Conservation (phyloP, 176 grass and related monocot genomes). For the Triticum aestivum region DNA sequence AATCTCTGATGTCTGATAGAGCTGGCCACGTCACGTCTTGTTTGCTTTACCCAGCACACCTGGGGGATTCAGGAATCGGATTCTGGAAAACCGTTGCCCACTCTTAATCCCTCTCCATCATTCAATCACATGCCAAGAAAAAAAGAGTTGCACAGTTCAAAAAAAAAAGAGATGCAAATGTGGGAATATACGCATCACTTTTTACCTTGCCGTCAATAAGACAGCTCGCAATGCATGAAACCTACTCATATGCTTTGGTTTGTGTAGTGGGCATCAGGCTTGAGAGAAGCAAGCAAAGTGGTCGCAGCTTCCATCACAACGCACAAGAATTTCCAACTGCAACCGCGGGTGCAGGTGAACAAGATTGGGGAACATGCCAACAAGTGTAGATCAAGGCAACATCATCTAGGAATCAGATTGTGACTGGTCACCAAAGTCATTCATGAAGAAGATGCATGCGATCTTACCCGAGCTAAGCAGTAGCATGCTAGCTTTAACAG, state of each 20-base stretch:
- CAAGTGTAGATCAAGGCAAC: slow-evolving; percentile 47
- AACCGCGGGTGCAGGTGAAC: slow-evolving; percentile 7
- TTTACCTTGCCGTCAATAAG: slow-evolving; percentile 31
- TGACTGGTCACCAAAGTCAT: slow-evolving; percentile 44
- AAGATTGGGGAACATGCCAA: slow-evolving; percentile 37
- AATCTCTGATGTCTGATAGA: too few relatives aligned
- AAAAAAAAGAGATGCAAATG: neutral
- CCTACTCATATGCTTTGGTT: slow-evolving; percentile 23
- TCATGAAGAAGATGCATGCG: slow-evolving; percentile 47
- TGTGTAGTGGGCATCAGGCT: slow-evolving; percentile 24
- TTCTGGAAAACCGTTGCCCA: slow-evolving; percentile 16
- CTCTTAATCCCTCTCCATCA: slow-evolving; percentile 2
- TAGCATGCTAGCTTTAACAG: slow-evolving; percentile 36
- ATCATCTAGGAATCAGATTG: slow-evolving; percentile 29
- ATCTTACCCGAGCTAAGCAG: slow-evolving; percentile 43
- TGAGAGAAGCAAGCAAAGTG: slow-evolving; percentile 23
- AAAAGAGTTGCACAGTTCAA: neutral
- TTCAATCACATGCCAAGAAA: slow-evolving; percentile 20
- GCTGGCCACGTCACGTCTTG: neutral
- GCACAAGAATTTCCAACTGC: slow-evolving; percentile 21
- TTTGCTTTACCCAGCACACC: neutral
- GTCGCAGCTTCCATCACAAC: slow-evolving; percentile 34
- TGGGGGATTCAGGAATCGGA: slow-evolving; percentile 14
- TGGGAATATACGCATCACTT: slow-evolving; percentile 21
- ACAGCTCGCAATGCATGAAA: slow-evolving; percentile 34